Base-by-base conservation (phyloP, 192 early-diverging fungal genomes). In the Coemansia sp. region DNA sequence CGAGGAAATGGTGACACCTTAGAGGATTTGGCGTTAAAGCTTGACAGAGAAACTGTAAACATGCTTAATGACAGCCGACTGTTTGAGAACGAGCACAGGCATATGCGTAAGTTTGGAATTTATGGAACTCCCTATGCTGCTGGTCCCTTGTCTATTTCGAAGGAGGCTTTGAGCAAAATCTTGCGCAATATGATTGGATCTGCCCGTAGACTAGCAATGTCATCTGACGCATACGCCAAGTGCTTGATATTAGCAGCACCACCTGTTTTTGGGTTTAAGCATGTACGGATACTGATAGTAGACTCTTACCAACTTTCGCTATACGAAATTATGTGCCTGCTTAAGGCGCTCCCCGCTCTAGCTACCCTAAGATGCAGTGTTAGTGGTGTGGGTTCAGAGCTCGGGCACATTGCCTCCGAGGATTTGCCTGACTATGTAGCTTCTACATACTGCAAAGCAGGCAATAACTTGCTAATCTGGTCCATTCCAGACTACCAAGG, bases 1-100 rank as follows among this genome's bases (percentile, higher is more conserved):
- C 63, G 63, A 24, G 63, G 63, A 10, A 65, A 65, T 12, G 15
- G 12, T n/a, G 14, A 24, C 1, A 65, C 63, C 6, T 15, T 65
- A 17, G 63, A 65, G 49, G n/a, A 54, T 42, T 6, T 65, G n/a
- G n/a, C n/a, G n/a, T n/a, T n/a, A n/a, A n/a, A n/a, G n/a, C n/a
- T n/a, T n/a, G n/a, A n/a, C n/a, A n/a, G n/a, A n/a, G n/a, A n/a
- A n/a, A n/a, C n/a, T n/a, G 8, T 38, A 7, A 8, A 9, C 3
- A 19, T 37, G 35, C 56, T 58, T 5, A 37, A 4, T 10, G 4
- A 35, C 4, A 22, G 19, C 2, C 35, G 19, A 20, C n/a, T 58
- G 4, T 58, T 37, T 37, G 2, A 22, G 10, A 19, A n/a, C 31
- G 32, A 35, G 0, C 32, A 35, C 3, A 27, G 12, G 10, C 11